These are phyloP conservation scores for Castanea mollissima DNA, from an alignment of 306 rosid genomes.

Conservation along the genomic window DNA sequence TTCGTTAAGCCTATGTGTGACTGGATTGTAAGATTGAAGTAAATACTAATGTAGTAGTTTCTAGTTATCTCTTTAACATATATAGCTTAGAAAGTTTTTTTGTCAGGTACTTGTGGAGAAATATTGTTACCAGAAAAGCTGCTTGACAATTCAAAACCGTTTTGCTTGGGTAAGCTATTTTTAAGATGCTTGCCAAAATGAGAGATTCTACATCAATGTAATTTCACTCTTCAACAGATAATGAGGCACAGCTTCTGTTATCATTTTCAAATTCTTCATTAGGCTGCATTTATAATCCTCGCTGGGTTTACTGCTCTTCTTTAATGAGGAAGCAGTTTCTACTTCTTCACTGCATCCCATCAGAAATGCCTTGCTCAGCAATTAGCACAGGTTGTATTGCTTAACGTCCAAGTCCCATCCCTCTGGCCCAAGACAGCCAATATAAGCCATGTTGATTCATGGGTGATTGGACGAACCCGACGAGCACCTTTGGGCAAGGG, in stretches of 20 bases:
- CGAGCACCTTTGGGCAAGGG: no score
- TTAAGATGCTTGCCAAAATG: not conserved
- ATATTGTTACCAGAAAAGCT: not conserved
- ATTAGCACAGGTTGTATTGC: no score
- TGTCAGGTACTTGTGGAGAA: not conserved
- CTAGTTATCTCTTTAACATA: conserved; percentile 1
- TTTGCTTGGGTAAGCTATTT: not conserved
- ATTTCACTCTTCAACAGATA: not conserved
- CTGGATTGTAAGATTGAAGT: conserved; percentile 3
- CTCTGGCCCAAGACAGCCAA: no score
- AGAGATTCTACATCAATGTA: not conserved
- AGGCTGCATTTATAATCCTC: not conserved
- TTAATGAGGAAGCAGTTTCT: no score
- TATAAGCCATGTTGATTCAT: no score
- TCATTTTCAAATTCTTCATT: not conserved
- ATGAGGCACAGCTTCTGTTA: not conserved
- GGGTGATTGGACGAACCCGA: no score
- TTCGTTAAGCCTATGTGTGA: conserved; percentile 28
- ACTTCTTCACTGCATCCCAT: no score
- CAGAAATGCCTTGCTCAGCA: no score
- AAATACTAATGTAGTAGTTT: not conserved
- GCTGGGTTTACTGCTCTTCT: no score
- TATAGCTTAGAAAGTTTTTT: conserved; percentile 5
- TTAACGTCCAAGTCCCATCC: no score
- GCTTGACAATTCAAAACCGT: not conserved